Conservation (phyloP, 768 basidiomycete genomes). For the Suillus spraguei region DNA sequence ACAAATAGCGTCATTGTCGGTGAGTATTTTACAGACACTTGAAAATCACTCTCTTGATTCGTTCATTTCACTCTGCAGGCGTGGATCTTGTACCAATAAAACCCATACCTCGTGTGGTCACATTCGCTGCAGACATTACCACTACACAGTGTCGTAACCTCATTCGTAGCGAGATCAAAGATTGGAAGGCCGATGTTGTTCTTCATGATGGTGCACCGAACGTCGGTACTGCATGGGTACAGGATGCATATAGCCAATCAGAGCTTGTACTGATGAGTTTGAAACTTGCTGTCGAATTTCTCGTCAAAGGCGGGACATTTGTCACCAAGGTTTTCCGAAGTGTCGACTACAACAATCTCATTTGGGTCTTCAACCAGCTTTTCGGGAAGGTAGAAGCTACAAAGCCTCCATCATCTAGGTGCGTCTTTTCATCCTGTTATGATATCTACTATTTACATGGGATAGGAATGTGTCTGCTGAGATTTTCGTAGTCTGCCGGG, state of each 20-base stretch:
- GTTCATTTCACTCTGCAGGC: constrained; percentile 46
- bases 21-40: constrained; percentile 35
- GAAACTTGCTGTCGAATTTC: constrained; percentile 94
- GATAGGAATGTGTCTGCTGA: constrained; percentile 96
- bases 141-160: constrained; percentile 87
- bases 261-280: constrained; percentile 95
- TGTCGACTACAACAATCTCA: constrained; percentile 96
- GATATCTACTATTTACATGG: background rate
- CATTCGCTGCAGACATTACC: constrained; percentile 94
- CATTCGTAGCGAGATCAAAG: constrained; percentile 86
- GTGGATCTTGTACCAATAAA: constrained; percentile 97
- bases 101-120: constrained; percentile 90
- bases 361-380: constrained; percentile 98
- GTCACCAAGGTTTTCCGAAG: constrained; percentile 99
- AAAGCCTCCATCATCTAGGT: constrained; percentile 97
- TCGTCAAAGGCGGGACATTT: constrained; percentile 91
- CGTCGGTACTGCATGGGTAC: constrained; percentile 98
- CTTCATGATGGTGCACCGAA: constrained; percentile 99
- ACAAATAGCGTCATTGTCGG: constrained; percentile 90
- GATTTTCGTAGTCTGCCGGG: constrained; percentile 98
- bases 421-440: constrained; percentile 19
- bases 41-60: constrained; percentile 1
- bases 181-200: constrained; percentile 99
- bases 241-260: constrained; percentile 96
- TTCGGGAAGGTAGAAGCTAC: constrained; percentile 98